Conservation (phyloP, 169 alveolate species). For the Eimeria brunetti region DNA sequence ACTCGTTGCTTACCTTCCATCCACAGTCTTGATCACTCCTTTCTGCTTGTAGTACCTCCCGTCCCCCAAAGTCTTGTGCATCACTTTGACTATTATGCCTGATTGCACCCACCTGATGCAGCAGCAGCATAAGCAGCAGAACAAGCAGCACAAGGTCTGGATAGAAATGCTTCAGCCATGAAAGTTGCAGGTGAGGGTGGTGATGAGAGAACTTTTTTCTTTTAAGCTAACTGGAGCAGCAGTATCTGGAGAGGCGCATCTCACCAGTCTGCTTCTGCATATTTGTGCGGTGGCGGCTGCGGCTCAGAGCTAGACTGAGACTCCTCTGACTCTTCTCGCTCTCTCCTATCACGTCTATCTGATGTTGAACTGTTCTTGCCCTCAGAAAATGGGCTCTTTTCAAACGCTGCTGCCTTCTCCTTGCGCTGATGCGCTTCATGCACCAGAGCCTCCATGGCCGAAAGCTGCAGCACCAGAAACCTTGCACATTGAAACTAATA, state of each 20-base stretch:
- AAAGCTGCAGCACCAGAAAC: slow-evolving; percentile 19
- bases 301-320: neutral
- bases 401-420: slow-evolving; percentile 25
- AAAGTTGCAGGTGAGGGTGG: neutral
- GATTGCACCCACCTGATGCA: slow-evolving; percentile 71
- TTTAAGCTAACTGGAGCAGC: neutral
- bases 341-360: neutral
- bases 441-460: slow-evolving; percentile 66
- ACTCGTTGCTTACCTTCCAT: slow-evolving; percentile 35
- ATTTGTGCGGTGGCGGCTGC: slow-evolving; percentile 49
- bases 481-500: neutral
- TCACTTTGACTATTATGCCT: slow-evolving; percentile 65
- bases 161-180: neutral
- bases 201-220: too few relatives aligned
- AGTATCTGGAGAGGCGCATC: neutral
- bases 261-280: slow-evolving; percentile 70
- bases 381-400: neutral
- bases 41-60: slow-evolving; percentile 78
- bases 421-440: slow-evolving; percentile 33
- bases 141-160: neutral
- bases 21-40: slow-evolving; percentile 59
- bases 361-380: neutral
- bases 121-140: neutral
- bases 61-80: slow-evolving; percentile 73
- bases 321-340: neutral